phyloP scores from a whole-genome alignment of 2,329 filamentous ascomycete genomes.

The Samsoniella hepiali region DNA sequence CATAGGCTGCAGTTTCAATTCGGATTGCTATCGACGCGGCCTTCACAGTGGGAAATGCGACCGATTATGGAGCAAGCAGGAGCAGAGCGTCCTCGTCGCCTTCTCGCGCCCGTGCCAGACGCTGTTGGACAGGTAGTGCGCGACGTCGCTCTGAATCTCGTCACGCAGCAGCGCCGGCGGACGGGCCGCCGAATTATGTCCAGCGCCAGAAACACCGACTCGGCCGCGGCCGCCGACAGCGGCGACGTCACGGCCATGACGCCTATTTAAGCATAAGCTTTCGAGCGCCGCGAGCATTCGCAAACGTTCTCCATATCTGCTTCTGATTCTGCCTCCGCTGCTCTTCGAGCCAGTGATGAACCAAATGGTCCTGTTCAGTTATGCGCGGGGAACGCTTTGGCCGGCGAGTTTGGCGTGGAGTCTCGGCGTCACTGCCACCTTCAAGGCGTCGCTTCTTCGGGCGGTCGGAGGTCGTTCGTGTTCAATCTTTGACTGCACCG shows the following conservation, averaged over 20 bases:
- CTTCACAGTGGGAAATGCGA: too few species aligned
- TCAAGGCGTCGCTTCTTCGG: not conserved
- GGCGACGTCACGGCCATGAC: conserved; percentile 39
- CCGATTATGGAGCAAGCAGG: conserved; percentile 52
- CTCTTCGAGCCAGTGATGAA: not conserved
- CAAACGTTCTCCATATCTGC: too few species aligned
- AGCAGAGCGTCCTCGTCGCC: conserved; percentile 69
- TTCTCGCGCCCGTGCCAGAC: conserved; percentile 83
- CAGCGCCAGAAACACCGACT: conserved; percentile 79
- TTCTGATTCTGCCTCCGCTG: not conserved
- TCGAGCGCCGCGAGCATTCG: too few species aligned
- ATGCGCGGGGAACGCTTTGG: not conserved
- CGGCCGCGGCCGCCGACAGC: conserved; percentile 44
- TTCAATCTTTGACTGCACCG: not conserved
- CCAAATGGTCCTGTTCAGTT: not conserved
- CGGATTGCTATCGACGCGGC: too few species aligned
- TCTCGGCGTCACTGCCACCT: not conserved
- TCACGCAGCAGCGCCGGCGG: conserved; percentile 57
- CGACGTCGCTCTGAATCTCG: conserved; percentile 56
- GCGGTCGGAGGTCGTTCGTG: not conserved
- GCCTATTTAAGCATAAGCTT: too few species aligned
- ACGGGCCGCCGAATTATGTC: conserved; percentile 74
- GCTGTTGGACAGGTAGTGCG: conserved; percentile 61
- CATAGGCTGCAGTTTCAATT: too few species aligned
- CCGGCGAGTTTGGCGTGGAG: not conserved